Evolutionary conservation across 176 grass and related monocot genomes (phyloP), one percentile per base, ranked within the genome.

Genomic region (Ananas comosus): DNA sequence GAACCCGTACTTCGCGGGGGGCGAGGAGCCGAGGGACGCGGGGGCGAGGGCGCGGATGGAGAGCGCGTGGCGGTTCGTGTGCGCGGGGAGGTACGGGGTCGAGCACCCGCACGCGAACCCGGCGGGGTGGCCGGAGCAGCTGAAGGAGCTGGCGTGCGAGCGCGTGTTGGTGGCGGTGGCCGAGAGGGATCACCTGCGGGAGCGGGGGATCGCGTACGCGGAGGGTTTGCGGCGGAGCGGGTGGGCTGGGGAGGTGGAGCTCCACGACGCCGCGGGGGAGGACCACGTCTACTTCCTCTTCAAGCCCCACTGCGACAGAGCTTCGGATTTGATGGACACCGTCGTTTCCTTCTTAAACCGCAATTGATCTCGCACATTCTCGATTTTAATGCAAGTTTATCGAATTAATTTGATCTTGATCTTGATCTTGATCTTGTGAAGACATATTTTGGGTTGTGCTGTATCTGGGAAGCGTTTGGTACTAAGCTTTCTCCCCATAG

Each of bases 1-100:
- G 5, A 75, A 83, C 76, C 85, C 85, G 12, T 87, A 80, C 76
- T 87, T 87, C 76, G 83, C 80, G 80, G 85, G 76, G 17, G 85
- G 76, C 13, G 64, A 79, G 53, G 51, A 69, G 13, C 72, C 67
- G 24, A 59, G 76, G 47, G 72, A 68, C 11, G 49, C 70, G 1
- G 80, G 76, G 66, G 67, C 78, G 17, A 10, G 18, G 2, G 75
- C 78, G 3, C 50, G 6, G 66, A 63, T 76, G 13, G 85, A 83
- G 80, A 53, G 70, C 12, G 70, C 66, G 29, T 82, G 84, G 84
- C 10, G 47, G 23, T 74, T 86, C 48, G 74, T 78, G 18, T 81
- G 83, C 75, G 63, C 17, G 25, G 76, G 80, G 23, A 56, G 64
- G 76, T 75, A 54, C 72, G 80, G 80, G 13, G 68, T 80, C 10